Evolutionary conservation across 768 basidiomycete genomes (phyloP).

Genomic region (Calocera viscosa): DNA sequence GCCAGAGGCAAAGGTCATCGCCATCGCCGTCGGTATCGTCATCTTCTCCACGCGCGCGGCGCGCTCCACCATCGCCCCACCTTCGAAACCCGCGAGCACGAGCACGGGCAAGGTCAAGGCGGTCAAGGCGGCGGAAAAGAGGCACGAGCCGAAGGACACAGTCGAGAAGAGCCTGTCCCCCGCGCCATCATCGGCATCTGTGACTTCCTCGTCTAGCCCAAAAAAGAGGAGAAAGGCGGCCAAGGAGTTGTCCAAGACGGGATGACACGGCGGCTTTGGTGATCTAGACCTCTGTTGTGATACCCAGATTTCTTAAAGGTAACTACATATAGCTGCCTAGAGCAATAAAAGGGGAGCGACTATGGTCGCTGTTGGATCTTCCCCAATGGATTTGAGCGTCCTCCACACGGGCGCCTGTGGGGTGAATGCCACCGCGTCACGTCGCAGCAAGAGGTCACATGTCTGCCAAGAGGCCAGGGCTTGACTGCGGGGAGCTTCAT

Average conservation of each 20-base stretch:
- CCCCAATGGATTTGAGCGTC: background rate
- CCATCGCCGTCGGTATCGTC: background rate
- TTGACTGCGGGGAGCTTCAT: too few relatives aligned
- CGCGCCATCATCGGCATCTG: background rate
- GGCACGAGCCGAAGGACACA: constrained; percentile 2
- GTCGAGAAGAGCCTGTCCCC: background rate
- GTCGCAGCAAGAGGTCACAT: background rate
- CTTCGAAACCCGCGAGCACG: background rate
- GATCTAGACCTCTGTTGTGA: background rate
- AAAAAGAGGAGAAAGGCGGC: background rate
- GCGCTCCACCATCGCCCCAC: background rate
- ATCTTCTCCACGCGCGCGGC: background rate
- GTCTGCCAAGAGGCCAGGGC: background rate
- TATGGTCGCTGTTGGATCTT: background rate
- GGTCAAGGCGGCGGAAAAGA: background rate
- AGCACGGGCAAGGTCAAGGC: background rate
- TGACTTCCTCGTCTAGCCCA: background rate
- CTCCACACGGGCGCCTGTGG: background rate
- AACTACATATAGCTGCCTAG: background rate
- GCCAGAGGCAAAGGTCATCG: constrained; percentile 1
- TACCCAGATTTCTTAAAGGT: background rate
- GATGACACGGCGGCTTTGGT: background rate
- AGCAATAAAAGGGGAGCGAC: background rate
- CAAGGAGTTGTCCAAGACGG: background rate
- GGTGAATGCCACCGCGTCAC: background rate